A percentile compares a stretch with the other conserved stretches of the same genome.
Conservation (phyloP, 176 grass and related monocot species). For the Chloris gayana region DNA sequence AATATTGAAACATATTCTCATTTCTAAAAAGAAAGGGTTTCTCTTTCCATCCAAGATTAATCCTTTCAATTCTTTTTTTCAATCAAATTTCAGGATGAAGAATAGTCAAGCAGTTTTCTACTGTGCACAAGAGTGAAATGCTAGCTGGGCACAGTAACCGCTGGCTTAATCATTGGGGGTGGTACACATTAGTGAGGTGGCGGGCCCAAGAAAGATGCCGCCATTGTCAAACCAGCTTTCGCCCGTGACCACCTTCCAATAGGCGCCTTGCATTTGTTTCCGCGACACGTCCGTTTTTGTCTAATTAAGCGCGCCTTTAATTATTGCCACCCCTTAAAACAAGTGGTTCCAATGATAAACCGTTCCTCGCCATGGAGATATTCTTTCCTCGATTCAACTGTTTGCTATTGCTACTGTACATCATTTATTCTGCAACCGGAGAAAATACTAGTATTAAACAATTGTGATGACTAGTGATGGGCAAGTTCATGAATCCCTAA, state of each 20-base stretch:
- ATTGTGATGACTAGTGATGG: background rate
- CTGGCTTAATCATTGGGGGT: conserved; percentile 44
- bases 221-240: conserved; percentile 31
- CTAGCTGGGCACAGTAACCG: conserved; percentile 29
- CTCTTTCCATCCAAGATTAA: too few relatives aligned
- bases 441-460: background rate
- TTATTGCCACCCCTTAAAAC: conserved; percentile 31
- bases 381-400: too few relatives aligned
- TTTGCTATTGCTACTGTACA: background rate
- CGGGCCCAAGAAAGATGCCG: conserved; percentile 39
- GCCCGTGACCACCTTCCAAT: conserved; percentile 20
- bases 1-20: too few relatives aligned
- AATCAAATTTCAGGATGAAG: too few relatives aligned
- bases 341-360: conserved; percentile 2
- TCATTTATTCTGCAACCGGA: background rate
- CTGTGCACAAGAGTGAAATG: background rate
- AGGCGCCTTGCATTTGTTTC: conserved; percentile 13
- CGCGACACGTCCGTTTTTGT: conserved; percentile 20
- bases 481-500: background rate
- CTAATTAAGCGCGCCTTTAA: conserved; percentile 37
- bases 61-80: too few relatives aligned
- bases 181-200: background rate
- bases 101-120: too few relatives aligned
- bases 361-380: too few relatives aligned
- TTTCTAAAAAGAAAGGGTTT: too few relatives aligned